These are phyloP conservation scores for Cryphonectria carpinicola DNA, from an alignment of 2,329 filamentous ascomycete genomes.

Conservation along the genomic window DNA sequence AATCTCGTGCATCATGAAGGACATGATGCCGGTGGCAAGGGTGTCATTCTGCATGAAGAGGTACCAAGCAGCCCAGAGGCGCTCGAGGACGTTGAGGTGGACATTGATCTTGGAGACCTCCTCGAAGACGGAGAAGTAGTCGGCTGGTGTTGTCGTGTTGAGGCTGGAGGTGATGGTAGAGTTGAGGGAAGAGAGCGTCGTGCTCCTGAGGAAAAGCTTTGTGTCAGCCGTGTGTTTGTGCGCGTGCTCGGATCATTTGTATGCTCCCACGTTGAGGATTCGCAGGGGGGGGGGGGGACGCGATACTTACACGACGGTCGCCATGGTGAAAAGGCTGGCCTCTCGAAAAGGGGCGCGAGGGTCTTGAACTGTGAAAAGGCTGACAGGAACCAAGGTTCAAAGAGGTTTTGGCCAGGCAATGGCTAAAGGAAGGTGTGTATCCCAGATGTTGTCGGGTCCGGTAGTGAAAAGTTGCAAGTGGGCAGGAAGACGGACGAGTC, in stretches of 20 bases:
- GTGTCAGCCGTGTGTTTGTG: not conserved
- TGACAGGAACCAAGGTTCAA: not conserved
- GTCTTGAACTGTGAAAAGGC: not conserved
- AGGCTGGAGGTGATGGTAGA: constrained; percentile 51
- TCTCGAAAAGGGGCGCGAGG: constrained; percentile 18
- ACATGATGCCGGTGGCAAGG: constrained; percentile 96
- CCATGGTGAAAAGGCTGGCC: constrained; percentile 19
- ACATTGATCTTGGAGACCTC: constrained; percentile 76
- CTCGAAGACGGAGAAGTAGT: constrained; percentile 63
- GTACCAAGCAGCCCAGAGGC: constrained; percentile 95
- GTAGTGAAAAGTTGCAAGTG: not conserved
- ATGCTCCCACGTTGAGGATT: not conserved
- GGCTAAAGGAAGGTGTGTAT: not conserved
- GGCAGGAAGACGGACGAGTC: not conserved
- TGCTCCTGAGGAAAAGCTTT: constrained; percentile 26
- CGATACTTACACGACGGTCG: constrained; percentile 28
- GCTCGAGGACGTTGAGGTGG: constrained; percentile 83
- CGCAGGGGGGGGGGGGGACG: not conserved
- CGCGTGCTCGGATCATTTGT: not conserved
- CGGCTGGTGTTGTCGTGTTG: constrained; percentile 47
- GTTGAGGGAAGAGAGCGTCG: constrained; percentile 46
- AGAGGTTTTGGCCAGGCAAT: not conserved
- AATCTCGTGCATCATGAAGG: constrained; percentile 90
- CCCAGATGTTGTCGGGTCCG: not conserved
- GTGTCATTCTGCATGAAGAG: constrained; percentile 97